Evolutionary conservation across 2,329 filamentous ascomycete species (phyloP), one percentile per base, ranked within the genome.

Genomic region (Colletotrichum higginsianum): DNA sequence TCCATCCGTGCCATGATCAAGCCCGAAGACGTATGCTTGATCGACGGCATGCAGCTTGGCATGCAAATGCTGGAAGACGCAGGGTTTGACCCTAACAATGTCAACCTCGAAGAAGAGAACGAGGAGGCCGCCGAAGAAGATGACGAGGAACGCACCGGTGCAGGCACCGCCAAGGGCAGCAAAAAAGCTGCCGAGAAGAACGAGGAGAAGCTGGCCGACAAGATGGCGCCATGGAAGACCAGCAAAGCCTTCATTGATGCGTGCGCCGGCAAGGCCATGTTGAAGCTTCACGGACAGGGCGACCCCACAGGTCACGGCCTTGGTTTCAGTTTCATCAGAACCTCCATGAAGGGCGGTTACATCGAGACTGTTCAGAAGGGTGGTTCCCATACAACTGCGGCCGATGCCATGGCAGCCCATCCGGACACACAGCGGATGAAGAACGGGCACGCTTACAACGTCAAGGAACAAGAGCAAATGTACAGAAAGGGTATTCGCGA

Each of bases 261-360:
- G 1, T 96, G 94, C 61, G 92, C 95, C 72, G 94, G 95, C 71
- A 99, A 99, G 80, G 96, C 96, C 3, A 99, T 99, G 96, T 88
- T 99, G 56, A 93, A 95, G 76, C 88, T 99, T 15, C 95, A 98
- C 76, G 96, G 96, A 23, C 94, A 97, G 75, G 96, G 96, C 67
- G 96, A 99, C 79, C 96, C 96, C 4, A 98, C 96, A 0, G 95
- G 95, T 30, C 93, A 95, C 77, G 96, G 96, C 2, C 91, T 98
- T 71, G 96, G 94, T 2, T 98, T 98, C 85, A 98, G 94, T 80
- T 98, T 99, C 81, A 95, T 99, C 81, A 95, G 96, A 79, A 98
- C 95, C 0, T 97, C 94, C 1, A 99, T 99, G 96, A 99, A 99
- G 82, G 96, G 96, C 73, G 96, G 96, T 0, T 99, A 91, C 72